These are phyloP conservation scores for Alternaria postmessia DNA, from an alignment of 2,329 filamentous ascomycete genomes.

Conservation along the genomic window DNA sequence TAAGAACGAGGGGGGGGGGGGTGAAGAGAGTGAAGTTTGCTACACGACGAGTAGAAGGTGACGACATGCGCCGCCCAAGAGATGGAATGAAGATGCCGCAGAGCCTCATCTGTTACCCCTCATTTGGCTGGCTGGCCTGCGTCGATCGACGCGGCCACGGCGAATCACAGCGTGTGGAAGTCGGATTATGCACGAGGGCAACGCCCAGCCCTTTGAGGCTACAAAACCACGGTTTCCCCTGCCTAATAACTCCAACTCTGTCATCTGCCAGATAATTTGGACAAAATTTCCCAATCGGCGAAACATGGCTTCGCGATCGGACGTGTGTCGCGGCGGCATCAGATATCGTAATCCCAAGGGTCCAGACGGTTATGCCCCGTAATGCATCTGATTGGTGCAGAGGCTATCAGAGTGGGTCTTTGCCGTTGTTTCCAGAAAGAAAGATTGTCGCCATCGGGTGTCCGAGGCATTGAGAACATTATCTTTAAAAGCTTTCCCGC, in stretches of 20 bases:
- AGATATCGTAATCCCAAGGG: conserved; percentile 34
- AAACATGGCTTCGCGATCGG: conserved; percentile 18
- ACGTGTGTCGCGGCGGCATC: conserved; percentile 3
- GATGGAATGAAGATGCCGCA: conserved; percentile 14
- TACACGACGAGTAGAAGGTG: neutral
- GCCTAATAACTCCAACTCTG: neutral
- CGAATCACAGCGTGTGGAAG: conserved; percentile 31
- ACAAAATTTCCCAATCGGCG: conserved; percentile 21
- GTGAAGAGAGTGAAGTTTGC: neutral
- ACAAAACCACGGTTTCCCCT: conserved; percentile 13
- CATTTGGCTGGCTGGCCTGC: conserved; percentile 18
- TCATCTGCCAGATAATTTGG: neutral
- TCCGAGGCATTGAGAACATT: conserved; percentile 9
- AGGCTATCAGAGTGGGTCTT: conserved; percentile 17
- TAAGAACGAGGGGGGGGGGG: neutral
- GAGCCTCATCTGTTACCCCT: conserved; percentile 29
- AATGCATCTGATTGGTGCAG: conserved; percentile 26
- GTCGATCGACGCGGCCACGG: conserved; percentile 23
- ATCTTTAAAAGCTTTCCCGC: conserved; percentile 23
- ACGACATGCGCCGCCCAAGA: conserved; percentile 8
- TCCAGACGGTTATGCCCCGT: conserved; percentile 22
- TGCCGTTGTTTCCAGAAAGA: conserved; percentile 24
- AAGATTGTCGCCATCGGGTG: conserved; percentile 29
- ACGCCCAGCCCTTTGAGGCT: conserved; percentile 10
- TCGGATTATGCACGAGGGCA: conserved; percentile 21